Evolutionary conservation across 306 rosid genomes (phyloP).

Genomic region (Rosa multiflora): DNA sequence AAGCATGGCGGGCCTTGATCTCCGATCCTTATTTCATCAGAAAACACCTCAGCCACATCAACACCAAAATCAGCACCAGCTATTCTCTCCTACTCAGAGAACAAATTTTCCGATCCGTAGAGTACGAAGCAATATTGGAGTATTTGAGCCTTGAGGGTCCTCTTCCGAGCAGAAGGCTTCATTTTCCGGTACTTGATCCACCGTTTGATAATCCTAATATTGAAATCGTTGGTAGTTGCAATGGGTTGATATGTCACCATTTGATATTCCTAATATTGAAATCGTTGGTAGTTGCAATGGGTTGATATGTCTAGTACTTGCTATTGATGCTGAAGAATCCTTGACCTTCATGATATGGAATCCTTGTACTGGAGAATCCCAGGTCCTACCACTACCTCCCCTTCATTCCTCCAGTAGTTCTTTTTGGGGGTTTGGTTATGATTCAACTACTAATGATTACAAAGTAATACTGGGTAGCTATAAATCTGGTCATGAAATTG

Average conservation of each 20-base stretch:
- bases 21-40: neutral
- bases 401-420: neutral
- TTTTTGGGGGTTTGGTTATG: neutral
- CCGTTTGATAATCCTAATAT: neutral
- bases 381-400: neutral
- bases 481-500: neutral
- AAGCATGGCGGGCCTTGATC: neutral
- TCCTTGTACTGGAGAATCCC: neutral
- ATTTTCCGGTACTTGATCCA: neutral
- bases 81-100: neutral
- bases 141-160: no score
- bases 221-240: neutral
- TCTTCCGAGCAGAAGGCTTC: no score
- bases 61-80: neutral
- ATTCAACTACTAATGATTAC: neutral
- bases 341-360: neutral
- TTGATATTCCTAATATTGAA: accelerated
- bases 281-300: neutral
- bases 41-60: neutral
- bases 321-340: neutral
- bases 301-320: neutral
- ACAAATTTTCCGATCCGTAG: neutral
- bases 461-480: neutral
- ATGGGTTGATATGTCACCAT: no score
- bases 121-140: neutral